Percentiles rank a stretch among this genome's conserved stretches.
These are phyloP conservation scores for Phellinidium pouzarii DNA, from an alignment of 1,284 basidiomycete genomes.

Conservation along the genomic window DNA sequence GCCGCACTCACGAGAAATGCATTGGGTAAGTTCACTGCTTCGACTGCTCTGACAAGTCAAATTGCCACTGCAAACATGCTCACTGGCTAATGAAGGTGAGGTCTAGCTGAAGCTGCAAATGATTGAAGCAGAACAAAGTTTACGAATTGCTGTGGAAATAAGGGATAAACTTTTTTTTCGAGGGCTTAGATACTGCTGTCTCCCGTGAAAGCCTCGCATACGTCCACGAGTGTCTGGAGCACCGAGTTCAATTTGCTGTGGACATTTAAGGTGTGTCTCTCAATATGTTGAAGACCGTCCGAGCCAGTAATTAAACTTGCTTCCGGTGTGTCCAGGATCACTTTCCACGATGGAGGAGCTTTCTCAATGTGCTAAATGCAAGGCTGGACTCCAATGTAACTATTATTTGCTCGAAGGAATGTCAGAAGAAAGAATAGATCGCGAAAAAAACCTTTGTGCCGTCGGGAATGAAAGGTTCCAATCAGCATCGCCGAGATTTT, in stretches of 20 bases:
- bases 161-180: conserved; percentile 21
- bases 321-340: conserved; percentile 21
- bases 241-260: conserved; percentile 26
- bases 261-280: conserved; percentile 18
- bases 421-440: conserved; percentile 25
- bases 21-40: too few species aligned
- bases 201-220: conserved; percentile 31
- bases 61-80: too few species aligned
- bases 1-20: conserved; percentile 29
- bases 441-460: conserved; percentile 22
- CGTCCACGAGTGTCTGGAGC: conserved; percentile 24
- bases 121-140: conserved; percentile 29
- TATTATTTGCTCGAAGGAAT: conserved; percentile 24
- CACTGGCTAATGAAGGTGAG: too few species aligned
- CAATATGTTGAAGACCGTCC: conserved; percentile 8
- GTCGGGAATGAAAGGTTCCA: too few species aligned
- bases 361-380: conserved; percentile 21
- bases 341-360: conserved; percentile 19
- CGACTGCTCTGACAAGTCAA: too few species aligned
- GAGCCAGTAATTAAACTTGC: neutral
- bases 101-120: conserved; percentile 28
- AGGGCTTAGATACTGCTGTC: conserved; percentile 28
- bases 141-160: conserved; percentile 27
- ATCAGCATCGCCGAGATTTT: too few species aligned
- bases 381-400: conserved; percentile 19